Evolutionary conservation across 2,329 filamentous ascomycete genomes (phyloP).

Genomic region (Colletotrichum spaethianum): DNA sequence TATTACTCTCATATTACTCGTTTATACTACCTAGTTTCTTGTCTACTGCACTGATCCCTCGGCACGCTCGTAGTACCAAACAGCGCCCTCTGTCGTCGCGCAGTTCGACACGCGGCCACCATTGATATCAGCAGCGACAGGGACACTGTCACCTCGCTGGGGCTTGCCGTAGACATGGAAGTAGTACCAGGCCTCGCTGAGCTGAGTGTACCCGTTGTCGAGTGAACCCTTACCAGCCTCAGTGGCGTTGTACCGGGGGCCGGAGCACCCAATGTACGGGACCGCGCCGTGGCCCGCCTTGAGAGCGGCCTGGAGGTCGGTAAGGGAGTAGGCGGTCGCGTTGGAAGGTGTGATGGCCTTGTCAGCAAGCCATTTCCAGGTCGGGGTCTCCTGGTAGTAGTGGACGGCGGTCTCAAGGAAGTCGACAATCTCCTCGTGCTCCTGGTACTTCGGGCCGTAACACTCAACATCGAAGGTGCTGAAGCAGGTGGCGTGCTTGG

Average conservation of each 20-base stretch:
- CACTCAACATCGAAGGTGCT: conserved; percentile 76
- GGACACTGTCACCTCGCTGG: conserved; percentile 64
- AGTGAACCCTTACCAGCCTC: conserved; percentile 65
- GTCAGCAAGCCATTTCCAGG: conserved; percentile 71
- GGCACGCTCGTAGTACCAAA: conserved; percentile 69
- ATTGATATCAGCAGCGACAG: conserved; percentile 59
- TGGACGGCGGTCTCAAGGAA: conserved; percentile 73
- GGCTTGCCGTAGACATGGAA: conserved; percentile 71
- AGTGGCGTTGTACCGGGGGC: conserved; percentile 73
- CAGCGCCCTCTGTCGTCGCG: conserved; percentile 65
- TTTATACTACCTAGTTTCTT: no score
- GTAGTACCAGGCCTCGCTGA: conserved; percentile 78
- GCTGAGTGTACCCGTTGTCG: conserved; percentile 70
- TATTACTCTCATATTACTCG: neutral
- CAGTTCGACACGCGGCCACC: conserved; percentile 68
- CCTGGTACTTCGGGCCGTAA: conserved; percentile 70
- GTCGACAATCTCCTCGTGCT: conserved; percentile 73
- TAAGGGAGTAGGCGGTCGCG: conserved; percentile 67
- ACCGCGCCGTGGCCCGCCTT: conserved; percentile 64
- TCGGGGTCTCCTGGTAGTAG: conserved; percentile 72
- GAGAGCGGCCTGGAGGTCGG: conserved; percentile 66
- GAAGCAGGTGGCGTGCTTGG: conserved; percentile 78
- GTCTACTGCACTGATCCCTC: conserved; percentile 41
- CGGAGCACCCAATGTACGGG: conserved; percentile 74
- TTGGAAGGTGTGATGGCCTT: conserved; percentile 72